Evolutionary conservation across 2,329 filamentous ascomycete species (phyloP).

Genomic region (Chaetomiaceae sp.): DNA sequence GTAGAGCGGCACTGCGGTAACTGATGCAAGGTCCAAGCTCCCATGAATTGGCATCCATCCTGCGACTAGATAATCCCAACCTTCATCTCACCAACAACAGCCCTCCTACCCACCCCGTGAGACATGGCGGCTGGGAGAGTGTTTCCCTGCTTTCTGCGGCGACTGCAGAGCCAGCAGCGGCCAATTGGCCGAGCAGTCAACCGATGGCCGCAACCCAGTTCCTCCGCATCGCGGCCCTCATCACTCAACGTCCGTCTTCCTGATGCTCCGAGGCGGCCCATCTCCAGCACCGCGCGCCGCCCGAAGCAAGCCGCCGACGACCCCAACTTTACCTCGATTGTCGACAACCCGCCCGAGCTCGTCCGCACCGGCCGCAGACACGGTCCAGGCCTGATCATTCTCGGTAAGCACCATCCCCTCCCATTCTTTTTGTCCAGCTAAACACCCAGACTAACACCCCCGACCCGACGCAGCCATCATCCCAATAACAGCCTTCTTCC

Average conservation of each 20-base stretch:
- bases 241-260: too few relatives aligned
- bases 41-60: not conserved
- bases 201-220: constrained; percentile 5
- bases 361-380: constrained; percentile 69
- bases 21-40: too few relatives aligned
- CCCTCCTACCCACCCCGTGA: not conserved
- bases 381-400: constrained; percentile 71
- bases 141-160: constrained; percentile 16
- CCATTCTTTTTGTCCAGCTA: not conserved
- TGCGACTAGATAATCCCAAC: too few relatives aligned
- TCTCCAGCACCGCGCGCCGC: constrained; percentile 28
- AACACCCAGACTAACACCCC: not conserved
- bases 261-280: constrained; percentile 20
- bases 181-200: constrained; percentile 10
- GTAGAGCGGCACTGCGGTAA: too few relatives aligned
- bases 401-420: constrained; percentile 45
- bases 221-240: not conserved
- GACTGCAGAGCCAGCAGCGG: constrained; percentile 9
- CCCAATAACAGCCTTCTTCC: constrained; percentile 79
- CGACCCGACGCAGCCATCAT: constrained; percentile 61
- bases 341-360: constrained; percentile 77
- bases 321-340: constrained; percentile 73
- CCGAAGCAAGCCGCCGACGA: constrained; percentile 59
- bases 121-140: constrained; percentile 15
- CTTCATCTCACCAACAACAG: not conserved